phyloP scores from a whole-genome alignment of 768 basidiomycete genomes.

The Hericium coralloides region DNA sequence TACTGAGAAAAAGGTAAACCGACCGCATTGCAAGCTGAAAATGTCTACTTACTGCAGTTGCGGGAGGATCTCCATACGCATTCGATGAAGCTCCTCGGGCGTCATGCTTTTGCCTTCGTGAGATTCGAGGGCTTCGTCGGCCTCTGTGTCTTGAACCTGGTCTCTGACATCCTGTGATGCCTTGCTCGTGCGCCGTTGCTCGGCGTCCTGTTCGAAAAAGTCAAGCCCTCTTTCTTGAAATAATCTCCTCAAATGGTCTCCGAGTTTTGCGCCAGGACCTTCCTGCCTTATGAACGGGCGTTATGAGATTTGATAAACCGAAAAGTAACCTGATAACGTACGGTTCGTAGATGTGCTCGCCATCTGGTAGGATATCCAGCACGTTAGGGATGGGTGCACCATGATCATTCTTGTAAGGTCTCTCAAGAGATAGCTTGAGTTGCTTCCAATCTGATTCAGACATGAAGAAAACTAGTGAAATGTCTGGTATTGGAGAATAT shows the following conservation, averaged over 20 bases:
- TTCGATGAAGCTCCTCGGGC: conserved; percentile 60
- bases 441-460: conserved; percentile 41
- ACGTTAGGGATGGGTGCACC: conserved; percentile 54
- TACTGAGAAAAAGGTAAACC: conserved; percentile 27
- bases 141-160: conserved; percentile 21
- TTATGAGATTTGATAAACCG: neutral
- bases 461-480: conserved; percentile 1
- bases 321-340: conserved; percentile 25
- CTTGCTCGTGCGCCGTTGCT: conserved; percentile 8
- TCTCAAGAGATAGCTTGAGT: conserved; percentile 61
- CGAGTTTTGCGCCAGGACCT: conserved; percentile 48
- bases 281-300: conserved; percentile 26
- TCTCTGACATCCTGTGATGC: conserved; percentile 16
- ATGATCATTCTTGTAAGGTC: conserved; percentile 73
- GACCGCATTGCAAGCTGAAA: too few species aligned
- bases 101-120: conserved; percentile 47
- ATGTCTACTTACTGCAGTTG: conserved; percentile 56
- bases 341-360: conserved; percentile 65
- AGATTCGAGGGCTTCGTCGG: conserved; percentile 21
- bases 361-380: conserved; percentile 61
- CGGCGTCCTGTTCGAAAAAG: conserved; percentile 54
- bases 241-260: conserved; percentile 57
- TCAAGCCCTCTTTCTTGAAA: conserved; percentile 67
- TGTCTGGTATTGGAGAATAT: too few species aligned
- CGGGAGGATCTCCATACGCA: conserved; percentile 64